Evolutionary conservation across 768 basidiomycete genomes (phyloP), one percentile per base, ranked within the genome.

Genomic region (Cystofilobasidium bisporidii): DNA sequence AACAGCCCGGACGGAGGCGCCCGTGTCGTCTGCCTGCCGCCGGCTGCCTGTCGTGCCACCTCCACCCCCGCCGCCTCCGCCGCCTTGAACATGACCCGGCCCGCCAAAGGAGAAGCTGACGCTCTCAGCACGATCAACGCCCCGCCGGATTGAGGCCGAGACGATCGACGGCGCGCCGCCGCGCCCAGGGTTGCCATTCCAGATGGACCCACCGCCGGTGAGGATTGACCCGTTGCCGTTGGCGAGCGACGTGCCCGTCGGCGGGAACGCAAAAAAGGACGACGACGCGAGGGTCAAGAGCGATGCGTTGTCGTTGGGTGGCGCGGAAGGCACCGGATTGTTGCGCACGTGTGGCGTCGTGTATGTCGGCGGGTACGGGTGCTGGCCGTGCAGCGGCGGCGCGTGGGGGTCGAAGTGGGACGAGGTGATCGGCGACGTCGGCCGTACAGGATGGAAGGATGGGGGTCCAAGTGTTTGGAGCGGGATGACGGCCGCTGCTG

Each of bases 341-440:
- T 96, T 90, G 56, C 91, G 84, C 14, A 94, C 93, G 78, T 97
- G 91, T 63, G 90, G 91, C n/a, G 83, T 79, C 0, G 91, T 91
- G 75, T 94, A 91, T 41, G 87, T 82, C 0, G 93, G 94, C 12
- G 90, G 89, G 74, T 92, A 89, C 22, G 87, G 81, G 20, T 41
- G 58, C 14, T 14, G 36, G 11, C 18, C 32, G 45, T 41, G 33
- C 22, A 33, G 24, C 26, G 4, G 41, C 43, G 58, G 6, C 36
- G 36, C 36, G 36, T 36, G 36, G 6, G 22, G 20, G 17, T 63
- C 47, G 62, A 22, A 33, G 30, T 17, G 45, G 48, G 38, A 9
- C 15, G 47, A 12, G 0, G 60, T 28, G 15, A 28, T 43, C 15
- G 60, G 60, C 22, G 60, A 41, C 3, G 20, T 30, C 5, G 41